Evolutionary conservation across 108 stramenopile species (phyloP), one percentile per base, ranked within the genome.

Genomic region (Skeletonema marinoi): DNA sequence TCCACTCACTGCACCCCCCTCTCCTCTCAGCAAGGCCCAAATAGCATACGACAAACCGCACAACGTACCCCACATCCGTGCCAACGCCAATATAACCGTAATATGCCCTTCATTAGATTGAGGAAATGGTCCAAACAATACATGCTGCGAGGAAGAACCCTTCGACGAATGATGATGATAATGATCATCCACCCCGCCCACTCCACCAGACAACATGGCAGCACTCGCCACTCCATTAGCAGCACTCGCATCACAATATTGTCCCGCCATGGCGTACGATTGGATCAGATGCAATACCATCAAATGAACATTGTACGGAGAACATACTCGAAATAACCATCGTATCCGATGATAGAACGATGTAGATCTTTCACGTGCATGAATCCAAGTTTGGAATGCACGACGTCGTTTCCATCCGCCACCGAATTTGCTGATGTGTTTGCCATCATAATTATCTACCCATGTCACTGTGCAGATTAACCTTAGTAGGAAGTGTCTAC

Each of bases 241-340:
- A n/a, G 78, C 78, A 62, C 72, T 73, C 0, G 25, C 60, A 67
- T 80, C 78, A 60, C 78, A 80, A 54, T 73, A 80, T 65, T 80
- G 78, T 32, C 78, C 78, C 10, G 71, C 78, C 78, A 80, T 80
- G 67, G 61, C 60, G 17, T 44, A 73, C 21, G 60, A 33, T 56
- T 73, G 71, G 41, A 80, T 56, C 31, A 62, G 62, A 1, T 38
- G 13, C 2, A 80, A 13, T 2, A 68, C 5, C 1, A 4, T 32
- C 19, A 46, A 50, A 48, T 35, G 8, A 3, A 73, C 31, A 33
- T 67, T 68, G 33, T 60, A 62, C 0, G 78, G 78, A 16, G 72
- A 80, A 6, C 65, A 21, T 9, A 68, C 4, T 10, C 19, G 13
- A 10, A 69, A 11, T 1, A 69, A 9, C 70, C 70, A 69, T 41